These are phyloP conservation scores for Penicillium sp. DNA, from an alignment of 2,329 filamentous ascomycete species.

Conservation along the genomic window DNA sequence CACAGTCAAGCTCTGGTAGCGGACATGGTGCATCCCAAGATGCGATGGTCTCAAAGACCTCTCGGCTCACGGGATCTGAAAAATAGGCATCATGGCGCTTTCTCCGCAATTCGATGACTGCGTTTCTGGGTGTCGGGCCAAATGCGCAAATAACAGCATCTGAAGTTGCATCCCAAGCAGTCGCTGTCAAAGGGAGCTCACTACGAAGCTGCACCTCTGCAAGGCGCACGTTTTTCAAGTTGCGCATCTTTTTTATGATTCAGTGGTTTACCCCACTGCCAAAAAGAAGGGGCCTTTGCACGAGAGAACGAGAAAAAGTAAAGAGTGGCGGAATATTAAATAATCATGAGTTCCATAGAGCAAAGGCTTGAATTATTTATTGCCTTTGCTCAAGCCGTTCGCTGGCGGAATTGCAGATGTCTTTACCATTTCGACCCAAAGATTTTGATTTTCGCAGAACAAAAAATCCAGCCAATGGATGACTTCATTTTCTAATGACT, in stretches of 20 bases:
- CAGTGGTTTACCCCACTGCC: conserved; percentile 42
- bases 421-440: conserved; percentile 31
- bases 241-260: conserved; percentile 70
- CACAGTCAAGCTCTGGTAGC: conserved; percentile 73
- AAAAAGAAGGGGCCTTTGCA: conserved; percentile 30
- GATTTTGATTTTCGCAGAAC: conserved; percentile 44
- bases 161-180: conserved; percentile 82
- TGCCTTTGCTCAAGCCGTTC: conserved; percentile 17
- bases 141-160: conserved; percentile 82
- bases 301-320: conserved; percentile 14
- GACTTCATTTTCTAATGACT: conserved; percentile 46
- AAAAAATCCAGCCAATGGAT: conserved; percentile 42
- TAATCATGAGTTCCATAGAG: conserved; percentile 7
- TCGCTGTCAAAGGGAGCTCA: conserved; percentile 70
- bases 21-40: conserved; percentile 90
- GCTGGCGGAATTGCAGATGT: conserved; percentile 12
- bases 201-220: conserved; percentile 65
- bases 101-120: conserved; percentile 74
- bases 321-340: not conserved
- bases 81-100: conserved; percentile 42
- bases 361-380: conserved; percentile 1
- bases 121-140: conserved; percentile 73
- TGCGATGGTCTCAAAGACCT: conserved; percentile 63
- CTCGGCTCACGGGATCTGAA: conserved; percentile 47
- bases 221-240: conserved; percentile 79